Evolutionary conservation across 768 basidiomycete genomes (phyloP), one percentile per base, ranked within the genome.

Genomic region (Thelephora ganbajun): DNA sequence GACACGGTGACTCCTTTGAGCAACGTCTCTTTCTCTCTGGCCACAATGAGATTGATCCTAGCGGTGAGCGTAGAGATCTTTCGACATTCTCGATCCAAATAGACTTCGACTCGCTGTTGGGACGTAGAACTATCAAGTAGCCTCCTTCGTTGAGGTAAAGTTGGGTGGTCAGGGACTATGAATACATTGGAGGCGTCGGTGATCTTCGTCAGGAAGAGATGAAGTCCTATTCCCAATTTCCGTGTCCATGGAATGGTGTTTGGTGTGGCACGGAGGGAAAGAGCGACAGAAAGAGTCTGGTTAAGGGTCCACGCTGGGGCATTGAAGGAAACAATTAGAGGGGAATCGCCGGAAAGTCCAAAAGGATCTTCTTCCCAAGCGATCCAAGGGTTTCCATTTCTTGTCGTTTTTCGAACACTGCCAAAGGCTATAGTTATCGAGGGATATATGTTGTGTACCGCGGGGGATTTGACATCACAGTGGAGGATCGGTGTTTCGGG

Each of bases 261-360:
- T 0, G 54, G 52, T 6, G 60, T 61, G 23, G 53, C 63, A 53
- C 14, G 57, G 55, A 9, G 63, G 46, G 37, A 69, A 50, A 53
- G 46, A 13, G 35, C 22, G n/a, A 51, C 46, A 1, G 30, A 18
- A 6, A 51, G 45, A 11, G 26, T 42, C 2, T 42, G 9, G 12
- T 59, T 51, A 6, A 68, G 51, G 5, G 59, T 47, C 46, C 52
- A 52, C 0, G 62, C 51, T 0, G 65, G 60, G 37, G 65, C 50
- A 30, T 52, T 49, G 41, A 61, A 58, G 1, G 59, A 49, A 11
- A 51, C 58, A 11, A 53, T 36, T 16, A 59, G 36, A 3, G 34
- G 45, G 22, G 48, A 35, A 9, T 16, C 22, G 1, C 59, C 59
- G 7, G 45, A 35, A 50, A 30, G 26, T 9, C 41, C 53, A 14